These are phyloP conservation scores for Trichosporon coremiiforme DNA, from an alignment of 1,284 basidiomycete genomes.

Conservation along the genomic window DNA sequence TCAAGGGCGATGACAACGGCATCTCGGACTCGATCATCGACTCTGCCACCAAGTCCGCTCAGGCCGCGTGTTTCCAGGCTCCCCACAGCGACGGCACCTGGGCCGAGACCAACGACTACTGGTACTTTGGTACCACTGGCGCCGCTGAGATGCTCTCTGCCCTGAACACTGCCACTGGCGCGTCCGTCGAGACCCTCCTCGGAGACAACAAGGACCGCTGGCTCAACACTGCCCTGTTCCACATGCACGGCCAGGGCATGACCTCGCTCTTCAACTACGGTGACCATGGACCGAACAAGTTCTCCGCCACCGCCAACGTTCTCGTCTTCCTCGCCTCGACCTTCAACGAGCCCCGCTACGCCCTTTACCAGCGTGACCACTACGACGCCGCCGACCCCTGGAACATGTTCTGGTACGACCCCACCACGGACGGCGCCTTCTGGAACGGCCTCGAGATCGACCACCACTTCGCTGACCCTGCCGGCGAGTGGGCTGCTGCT, in stretches of 20 bases:
- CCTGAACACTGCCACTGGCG: constrained; percentile 81
- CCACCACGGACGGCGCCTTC: constrained; percentile 78
- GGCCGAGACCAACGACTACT: constrained; percentile 94
- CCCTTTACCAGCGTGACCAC: constrained; percentile 91
- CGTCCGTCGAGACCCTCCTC: constrained; percentile 66
- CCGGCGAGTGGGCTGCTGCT: constrained; percentile 86
- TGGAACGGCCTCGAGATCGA: constrained; percentile 86
- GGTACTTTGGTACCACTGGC: constrained; percentile 92
- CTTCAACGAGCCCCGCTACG: constrained; percentile 71
- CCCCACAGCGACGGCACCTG: constrained; percentile 80
- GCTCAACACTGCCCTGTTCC: constrained; percentile 77
- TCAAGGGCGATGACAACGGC: constrained; percentile 79
- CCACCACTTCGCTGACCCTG: constrained; percentile 69
- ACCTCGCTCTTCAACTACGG: constrained; percentile 89
- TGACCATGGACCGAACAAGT: constrained; percentile 94
- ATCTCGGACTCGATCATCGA: constrained; percentile 68
- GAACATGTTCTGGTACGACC: constrained; percentile 98
- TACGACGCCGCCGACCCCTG: constrained; percentile 85
- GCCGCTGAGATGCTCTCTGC: constrained; percentile 89
- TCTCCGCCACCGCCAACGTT: constrained; percentile 59
- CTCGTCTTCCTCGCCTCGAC: constrained; percentile 67
- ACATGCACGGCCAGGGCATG: constrained; percentile 84
- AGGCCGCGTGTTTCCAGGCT: constrained; percentile 71
- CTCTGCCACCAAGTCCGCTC: constrained; percentile 31
- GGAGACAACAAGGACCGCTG: constrained; percentile 70